Base-by-base conservation (phyloP, 2,329 filamentous ascomycete genomes). In the Fusarium tricinctum region DNA sequence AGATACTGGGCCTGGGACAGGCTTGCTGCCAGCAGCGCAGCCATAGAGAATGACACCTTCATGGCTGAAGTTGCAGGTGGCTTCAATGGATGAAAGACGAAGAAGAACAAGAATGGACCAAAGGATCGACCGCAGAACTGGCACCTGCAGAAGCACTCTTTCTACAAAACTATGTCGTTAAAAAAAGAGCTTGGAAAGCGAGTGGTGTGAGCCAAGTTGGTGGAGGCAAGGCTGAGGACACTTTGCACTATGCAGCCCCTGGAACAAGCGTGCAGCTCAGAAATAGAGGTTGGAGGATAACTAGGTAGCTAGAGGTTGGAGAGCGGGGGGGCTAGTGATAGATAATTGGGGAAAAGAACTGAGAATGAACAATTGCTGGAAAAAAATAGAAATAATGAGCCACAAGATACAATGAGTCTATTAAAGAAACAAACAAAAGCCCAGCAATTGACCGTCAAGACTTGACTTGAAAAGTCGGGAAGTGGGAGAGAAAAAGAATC, bases 1-100 rank as follows among this genome's bases (percentile, higher is more conserved):
- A 93, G 82, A 72, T 87, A 89, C 74, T 92, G 88, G 35, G 90
- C 90, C 53, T 86, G 84, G 35, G 85, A 84, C 54, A 87, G 71
- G 73, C 82, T 76, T 58, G 82, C 81, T 67, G 80, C 81, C 64
- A 86, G 77, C 69, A 82, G 77, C 55, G 81, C 75, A 64, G 79
- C 78, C 67, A 83, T 72, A 55, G 80, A 72, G 56, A 80, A 69
- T 38, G 77, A 69, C 65, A 79, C 74, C 77, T 83, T 84, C 84
- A 86, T 86, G 58, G 71, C 79, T 76, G 66, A 63, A 66, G 72
- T 43, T 15, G 62, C 52, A 63, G 53, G 44, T 70, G 54, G 52
- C 35, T 69, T 50, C 44, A 48, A 28, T 39, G 45, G 38, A 54
- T 32, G 47, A 62, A 66, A 44, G 47, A 46, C 44, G 48, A 66